Evolutionary conservation across 1,284 basidiomycete species (phyloP).

Genomic region (Mycena sp.): DNA sequence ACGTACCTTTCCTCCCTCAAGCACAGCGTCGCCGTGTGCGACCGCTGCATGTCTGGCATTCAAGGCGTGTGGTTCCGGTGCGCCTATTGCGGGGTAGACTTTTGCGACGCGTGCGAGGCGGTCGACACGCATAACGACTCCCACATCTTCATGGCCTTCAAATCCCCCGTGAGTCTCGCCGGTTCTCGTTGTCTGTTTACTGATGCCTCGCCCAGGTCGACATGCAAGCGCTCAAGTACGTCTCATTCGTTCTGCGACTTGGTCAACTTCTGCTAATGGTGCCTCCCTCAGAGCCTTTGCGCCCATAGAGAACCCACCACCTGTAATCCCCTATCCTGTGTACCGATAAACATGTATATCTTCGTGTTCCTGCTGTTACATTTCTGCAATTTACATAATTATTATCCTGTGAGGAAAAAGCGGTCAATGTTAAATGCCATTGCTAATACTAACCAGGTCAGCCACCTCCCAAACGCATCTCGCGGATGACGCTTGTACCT

Average conservation of each 20-base stretch:
- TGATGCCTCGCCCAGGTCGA: conserved; percentile 56
- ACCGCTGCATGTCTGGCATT: conserved; percentile 79
- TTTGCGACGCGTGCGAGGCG: conserved; percentile 82
- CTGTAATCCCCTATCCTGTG: conserved; percentile 67
- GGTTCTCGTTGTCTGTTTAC: background rate
- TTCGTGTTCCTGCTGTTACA: no score
- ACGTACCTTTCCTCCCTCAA: conserved; percentile 72
- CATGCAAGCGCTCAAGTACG: conserved; percentile 66
- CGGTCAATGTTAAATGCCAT: no score
- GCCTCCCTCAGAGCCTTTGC: conserved; percentile 57
- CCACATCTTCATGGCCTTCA: conserved; percentile 89
- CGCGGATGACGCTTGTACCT: no score
- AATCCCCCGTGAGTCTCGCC: conserved; percentile 68
- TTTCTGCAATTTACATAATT: no score
- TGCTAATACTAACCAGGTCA: no score
- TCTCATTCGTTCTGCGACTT: conserved; percentile 8
- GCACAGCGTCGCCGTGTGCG: conserved; percentile 77
- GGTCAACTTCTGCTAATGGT: background rate
- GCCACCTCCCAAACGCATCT: no score
- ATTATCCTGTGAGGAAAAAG: no score
- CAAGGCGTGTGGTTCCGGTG: conserved; percentile 89
- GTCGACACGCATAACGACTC: conserved; percentile 83
- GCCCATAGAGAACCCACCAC: conserved; percentile 68
- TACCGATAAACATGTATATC: conserved; percentile 59
- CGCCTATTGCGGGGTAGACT: conserved; percentile 84